A percentile compares a stretch with the other conserved stretches of the same genome.
These are phyloP conservation scores for Penicillium sp. DNA, from an alignment of 2,329 filamentous ascomycete species.

Conservation along the genomic window DNA sequence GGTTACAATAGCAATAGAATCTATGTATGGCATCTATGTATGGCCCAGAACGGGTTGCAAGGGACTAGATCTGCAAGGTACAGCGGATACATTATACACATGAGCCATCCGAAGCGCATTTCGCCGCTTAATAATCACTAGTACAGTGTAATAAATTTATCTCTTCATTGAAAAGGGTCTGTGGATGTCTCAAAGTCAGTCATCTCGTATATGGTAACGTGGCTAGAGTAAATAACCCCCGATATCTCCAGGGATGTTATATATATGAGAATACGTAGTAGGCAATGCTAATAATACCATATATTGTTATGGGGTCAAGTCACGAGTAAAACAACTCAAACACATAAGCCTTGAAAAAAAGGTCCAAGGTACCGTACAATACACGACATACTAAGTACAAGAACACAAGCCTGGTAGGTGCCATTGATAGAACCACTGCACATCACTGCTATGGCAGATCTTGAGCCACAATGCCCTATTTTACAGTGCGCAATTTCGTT, in stretches of 20 bases:
- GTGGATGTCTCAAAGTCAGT: background rate
- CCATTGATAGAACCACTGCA: background rate
- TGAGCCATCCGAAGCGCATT: background rate
- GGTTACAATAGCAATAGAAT: background rate
- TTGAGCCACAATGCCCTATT: background rate
- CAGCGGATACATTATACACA: background rate
- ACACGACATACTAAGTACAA: background rate
- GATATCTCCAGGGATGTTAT: background rate
- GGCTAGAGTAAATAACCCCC: background rate
- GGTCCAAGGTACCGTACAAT: background rate
- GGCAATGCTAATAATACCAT: background rate
- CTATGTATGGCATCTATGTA: too few species aligned
- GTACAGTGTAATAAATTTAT: background rate
- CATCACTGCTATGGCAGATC: background rate
- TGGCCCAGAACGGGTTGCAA: slow-evolving; percentile 1
- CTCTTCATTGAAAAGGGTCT: background rate
- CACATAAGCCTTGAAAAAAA: background rate
- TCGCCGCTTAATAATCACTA: background rate
- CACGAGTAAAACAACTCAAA: background rate
- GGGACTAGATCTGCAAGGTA: slow-evolving; percentile 11
- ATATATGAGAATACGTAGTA: background rate
- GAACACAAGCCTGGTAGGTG: background rate
- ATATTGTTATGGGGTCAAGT: background rate
- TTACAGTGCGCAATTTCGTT: background rate
- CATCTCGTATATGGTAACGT: background rate